A percentile compares a stretch with the other conserved stretches of the same genome.
Conservation (phyloP, 495 filamentous ascomycete genomes). For the Chaetomium tenue region DNA sequence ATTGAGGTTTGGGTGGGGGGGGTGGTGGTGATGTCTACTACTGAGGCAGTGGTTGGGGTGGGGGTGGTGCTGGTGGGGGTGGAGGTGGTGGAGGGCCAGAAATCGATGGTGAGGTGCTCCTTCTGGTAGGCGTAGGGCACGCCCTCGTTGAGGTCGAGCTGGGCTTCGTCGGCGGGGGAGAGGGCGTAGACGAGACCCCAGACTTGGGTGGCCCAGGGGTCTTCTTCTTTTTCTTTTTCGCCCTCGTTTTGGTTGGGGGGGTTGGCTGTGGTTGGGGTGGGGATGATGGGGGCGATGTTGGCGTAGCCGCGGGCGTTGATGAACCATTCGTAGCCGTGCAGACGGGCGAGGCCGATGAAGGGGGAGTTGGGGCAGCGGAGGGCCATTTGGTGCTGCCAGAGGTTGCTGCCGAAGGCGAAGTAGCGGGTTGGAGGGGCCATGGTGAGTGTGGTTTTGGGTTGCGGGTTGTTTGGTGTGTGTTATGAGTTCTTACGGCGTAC, state of each 20-base stretch:
- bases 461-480: background rate
- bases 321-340: conserved; percentile 43
- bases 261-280: background rate
- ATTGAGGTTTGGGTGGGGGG: background rate
- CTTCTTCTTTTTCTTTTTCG: background rate
- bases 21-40: background rate
- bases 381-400: conserved; percentile 43
- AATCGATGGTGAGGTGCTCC: conserved; percentile 27
- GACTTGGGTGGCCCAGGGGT: conserved; percentile 26
- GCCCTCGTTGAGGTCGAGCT: conserved; percentile 39
- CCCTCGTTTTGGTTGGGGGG: background rate
- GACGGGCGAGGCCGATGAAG: conserved; percentile 38
- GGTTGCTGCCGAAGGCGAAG: conserved; percentile 47
- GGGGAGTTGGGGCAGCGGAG: conserved; percentile 40
- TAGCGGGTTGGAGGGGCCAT: conserved; percentile 25
- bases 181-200: conserved; percentile 45
- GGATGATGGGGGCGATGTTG: conserved; percentile 34
- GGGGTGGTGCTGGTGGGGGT: no score
- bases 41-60: background rate
- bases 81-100: conserved; percentile 12
- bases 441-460: background rate
- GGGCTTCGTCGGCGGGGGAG: conserved; percentile 32
- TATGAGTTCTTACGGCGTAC: no score
- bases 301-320: conserved; percentile 47
- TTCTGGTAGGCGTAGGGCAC: conserved; percentile 42